Conservation (phyloP, 331 rosid genomes). For the Stylosanthes scabra region DNA sequence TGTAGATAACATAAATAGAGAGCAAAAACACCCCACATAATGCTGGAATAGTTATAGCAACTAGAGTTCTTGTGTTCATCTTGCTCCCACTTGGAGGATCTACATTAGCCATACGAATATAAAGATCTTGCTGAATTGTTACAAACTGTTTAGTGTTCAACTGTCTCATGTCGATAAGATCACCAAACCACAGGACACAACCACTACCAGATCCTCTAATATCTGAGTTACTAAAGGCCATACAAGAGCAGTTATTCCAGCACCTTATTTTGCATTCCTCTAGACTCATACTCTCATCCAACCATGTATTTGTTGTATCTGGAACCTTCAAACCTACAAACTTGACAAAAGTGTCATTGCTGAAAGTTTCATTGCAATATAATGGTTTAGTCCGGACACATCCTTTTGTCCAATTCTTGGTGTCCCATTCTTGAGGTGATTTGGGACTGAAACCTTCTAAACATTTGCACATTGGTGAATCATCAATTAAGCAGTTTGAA, state of each 20-base stretch:
- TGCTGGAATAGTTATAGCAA: not conserved
- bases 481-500: not conserved
- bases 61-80: conserved; percentile 16
- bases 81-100: not conserved
- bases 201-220: not conserved
- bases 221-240: conserved; percentile 19
- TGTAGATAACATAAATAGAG: not conserved
- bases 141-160: not conserved
- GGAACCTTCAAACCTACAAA: conserved; percentile 24
- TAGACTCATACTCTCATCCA: conserved; percentile 16
- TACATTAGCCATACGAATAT: conserved; percentile 29
- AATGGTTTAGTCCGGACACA: conserved; percentile 19
- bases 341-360: conserved; percentile 24
- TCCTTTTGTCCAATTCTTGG: not conserved
- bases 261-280: not conserved
- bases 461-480: conserved; percentile 1
- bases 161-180: conserved; percentile 48
- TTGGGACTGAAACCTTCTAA: conserved; percentile 24
- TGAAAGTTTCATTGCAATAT: conserved; percentile 24
- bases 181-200: conserved; percentile 61
- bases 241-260: not conserved
- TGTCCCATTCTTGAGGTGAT: conserved; percentile 3
- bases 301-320: conserved; percentile 21
- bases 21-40: conserved; percentile 2
- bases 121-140: conserved; percentile 41